phyloP scores from a whole-genome alignment of 208 protist genomes.

The Jaenimonas drosophilae region DNA sequence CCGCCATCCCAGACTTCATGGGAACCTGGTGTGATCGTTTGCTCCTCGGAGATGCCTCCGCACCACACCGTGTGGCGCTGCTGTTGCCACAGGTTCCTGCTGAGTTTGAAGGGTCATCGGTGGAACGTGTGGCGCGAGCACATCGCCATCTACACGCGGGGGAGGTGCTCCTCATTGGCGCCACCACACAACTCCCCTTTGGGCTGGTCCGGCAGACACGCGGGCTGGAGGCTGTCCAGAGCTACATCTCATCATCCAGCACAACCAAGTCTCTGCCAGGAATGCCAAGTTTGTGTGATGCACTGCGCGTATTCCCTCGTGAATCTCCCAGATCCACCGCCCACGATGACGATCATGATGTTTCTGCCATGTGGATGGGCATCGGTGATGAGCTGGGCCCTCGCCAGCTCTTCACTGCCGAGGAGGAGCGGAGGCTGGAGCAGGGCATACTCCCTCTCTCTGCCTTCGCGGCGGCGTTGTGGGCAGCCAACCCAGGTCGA shows the following conservation, averaged over 20 bases:
- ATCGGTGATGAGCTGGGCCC: slow-evolving; percentile 8
- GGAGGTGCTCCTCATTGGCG: slow-evolving; percentile 50
- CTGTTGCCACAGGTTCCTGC: slow-evolving; percentile 47
- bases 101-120: slow-evolving; percentile 30
- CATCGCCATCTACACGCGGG: slow-evolving; percentile 29
- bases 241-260: too few relatives aligned
- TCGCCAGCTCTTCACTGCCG: slow-evolving; percentile 11
- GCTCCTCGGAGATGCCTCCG: slow-evolving; percentile 44
- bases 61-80: slow-evolving; percentile 46
- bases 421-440: slow-evolving; percentile 15
- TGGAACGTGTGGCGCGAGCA: slow-evolving; percentile 41
- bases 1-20: slow-evolving; percentile 46
- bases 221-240: slow-evolving; percentile 4
- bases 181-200: slow-evolving; percentile 27
- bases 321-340: too few relatives aligned
- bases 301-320: too few relatives aligned
- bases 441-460: slow-evolving; percentile 29
- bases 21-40: slow-evolving; percentile 81
- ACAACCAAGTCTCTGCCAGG: too few relatives aligned
- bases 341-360: too few relatives aligned
- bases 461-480: slow-evolving; percentile 54
- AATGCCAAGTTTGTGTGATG: too few relatives aligned
- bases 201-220: slow-evolving; percentile 33
- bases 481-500: slow-evolving; percentile 37
- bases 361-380: too few relatives aligned